Conservation (phyloP, 2,329 filamentous ascomycete species). For the Penicillium italicum region DNA sequence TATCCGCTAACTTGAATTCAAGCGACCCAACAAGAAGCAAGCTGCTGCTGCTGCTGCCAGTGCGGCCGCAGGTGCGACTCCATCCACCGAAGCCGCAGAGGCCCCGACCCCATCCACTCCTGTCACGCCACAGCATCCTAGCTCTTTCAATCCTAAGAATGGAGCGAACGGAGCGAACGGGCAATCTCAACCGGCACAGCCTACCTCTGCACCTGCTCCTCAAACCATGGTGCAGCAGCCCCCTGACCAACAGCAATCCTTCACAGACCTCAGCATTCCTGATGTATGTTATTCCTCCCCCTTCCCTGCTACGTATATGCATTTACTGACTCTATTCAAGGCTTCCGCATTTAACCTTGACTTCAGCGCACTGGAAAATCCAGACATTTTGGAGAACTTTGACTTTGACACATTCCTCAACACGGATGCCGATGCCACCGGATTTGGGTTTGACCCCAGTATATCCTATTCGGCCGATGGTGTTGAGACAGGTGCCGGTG, state of each 20-base stretch:
- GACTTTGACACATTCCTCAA: conserved; percentile 67
- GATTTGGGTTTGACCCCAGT: conserved; percentile 44
- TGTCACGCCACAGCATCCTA: conserved; percentile 46
- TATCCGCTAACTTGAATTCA: conserved; percentile 14
- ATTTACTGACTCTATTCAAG: conserved; percentile 18
- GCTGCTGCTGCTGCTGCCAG: conserved; percentile 35
- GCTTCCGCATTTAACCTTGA: conserved; percentile 39
- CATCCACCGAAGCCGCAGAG: conserved; percentile 46
- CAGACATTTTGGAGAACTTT: conserved; percentile 53
- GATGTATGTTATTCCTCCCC: conserved; percentile 33
- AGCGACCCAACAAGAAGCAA: conserved; percentile 46
- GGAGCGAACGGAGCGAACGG: conserved; percentile 38
- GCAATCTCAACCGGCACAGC: conserved; percentile 32
- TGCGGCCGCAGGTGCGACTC: conserved; percentile 42
- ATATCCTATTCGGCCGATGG: conserved; percentile 40
- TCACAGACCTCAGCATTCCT: conserved; percentile 35
- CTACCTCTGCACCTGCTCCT: conserved; percentile 37
- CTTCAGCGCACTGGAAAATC: conserved; percentile 46
- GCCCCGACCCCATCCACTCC: conserved; percentile 49
- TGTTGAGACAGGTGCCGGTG: conserved; percentile 43
- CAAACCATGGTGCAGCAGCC: conserved; percentile 35
- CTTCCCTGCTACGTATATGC: background rate
- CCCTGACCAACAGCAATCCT: conserved; percentile 33
- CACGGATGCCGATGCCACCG: conserved; percentile 46
- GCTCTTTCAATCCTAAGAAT: conserved; percentile 43